Conservation (phyloP, 2,329 filamentous ascomycete species). For the Arachnomyces sp. region DNA sequence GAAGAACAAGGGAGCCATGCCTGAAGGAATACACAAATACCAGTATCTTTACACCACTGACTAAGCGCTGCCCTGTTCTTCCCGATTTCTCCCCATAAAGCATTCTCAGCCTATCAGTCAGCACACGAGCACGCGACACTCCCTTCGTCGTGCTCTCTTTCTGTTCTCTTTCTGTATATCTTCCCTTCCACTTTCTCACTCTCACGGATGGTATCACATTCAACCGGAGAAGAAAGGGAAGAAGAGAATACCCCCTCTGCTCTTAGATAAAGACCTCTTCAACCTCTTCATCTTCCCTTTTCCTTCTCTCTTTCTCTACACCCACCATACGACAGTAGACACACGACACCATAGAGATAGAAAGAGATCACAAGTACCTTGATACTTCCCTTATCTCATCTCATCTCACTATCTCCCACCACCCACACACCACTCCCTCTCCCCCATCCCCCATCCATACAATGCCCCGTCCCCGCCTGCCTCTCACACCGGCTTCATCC, state of each 20-base stretch:
- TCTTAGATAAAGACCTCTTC: background rate
- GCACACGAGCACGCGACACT: slow-evolving; percentile 16
- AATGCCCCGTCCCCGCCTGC: slow-evolving; percentile 60
- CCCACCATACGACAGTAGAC: background rate
- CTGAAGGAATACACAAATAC: too few relatives aligned
- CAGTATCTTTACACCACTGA: too few relatives aligned
- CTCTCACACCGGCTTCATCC: slow-evolving; percentile 70
- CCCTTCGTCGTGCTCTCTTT: background rate
- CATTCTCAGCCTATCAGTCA: slow-evolving; percentile 15
- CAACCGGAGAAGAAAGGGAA: background rate
- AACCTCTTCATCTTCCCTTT: background rate
- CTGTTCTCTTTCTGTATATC: background rate
- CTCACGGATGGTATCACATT: too few relatives aligned
- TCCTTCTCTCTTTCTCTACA: background rate
- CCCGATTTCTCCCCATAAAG: too few relatives aligned
- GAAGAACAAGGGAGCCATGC: too few relatives aligned
- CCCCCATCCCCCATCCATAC: slow-evolving; percentile 7
- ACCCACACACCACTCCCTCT: background rate
- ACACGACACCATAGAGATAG: too few relatives aligned
- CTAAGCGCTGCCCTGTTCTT: too few relatives aligned
- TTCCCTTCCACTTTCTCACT: background rate
- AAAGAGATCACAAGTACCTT: background rate
- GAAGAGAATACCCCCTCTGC: background rate
- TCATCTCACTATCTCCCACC: background rate
- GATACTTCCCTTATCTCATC: background rate